phyloP scores from a whole-genome alignment of 345 rosid genomes.

The Kernera saxatilis region DNA sequence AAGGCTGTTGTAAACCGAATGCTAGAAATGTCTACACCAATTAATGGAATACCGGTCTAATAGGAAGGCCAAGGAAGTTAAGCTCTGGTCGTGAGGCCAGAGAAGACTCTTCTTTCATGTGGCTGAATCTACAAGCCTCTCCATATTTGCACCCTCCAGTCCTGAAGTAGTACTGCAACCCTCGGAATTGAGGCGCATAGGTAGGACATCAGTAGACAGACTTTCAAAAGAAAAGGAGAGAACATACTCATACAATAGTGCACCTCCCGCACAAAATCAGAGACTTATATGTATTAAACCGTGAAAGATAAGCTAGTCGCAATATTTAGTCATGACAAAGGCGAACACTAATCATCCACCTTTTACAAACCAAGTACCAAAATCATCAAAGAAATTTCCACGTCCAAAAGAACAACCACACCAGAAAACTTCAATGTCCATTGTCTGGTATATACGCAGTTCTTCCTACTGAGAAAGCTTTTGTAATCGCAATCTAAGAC shows the following conservation, averaged over 20 bases:
- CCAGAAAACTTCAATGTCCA: not conserved
- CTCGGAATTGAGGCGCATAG: not conserved
- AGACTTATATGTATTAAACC: not conserved
- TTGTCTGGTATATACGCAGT: not conserved
- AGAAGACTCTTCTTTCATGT: constrained; percentile 43
- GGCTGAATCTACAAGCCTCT: constrained; percentile 80
- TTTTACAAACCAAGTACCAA: not conserved
- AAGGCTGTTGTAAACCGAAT: constrained; percentile 5
- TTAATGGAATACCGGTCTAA: constrained; percentile 54
- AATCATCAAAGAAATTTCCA: not conserved
- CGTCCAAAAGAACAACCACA: not conserved
- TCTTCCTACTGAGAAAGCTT: not conserved
- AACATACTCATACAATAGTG: not conserved
- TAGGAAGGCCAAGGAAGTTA: constrained; percentile 91
- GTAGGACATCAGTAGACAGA: constrained; percentile 8
- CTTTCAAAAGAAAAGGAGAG: not conserved
- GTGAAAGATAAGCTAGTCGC: not conserved
- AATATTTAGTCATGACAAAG: not conserved
- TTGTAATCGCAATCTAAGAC: not conserved
- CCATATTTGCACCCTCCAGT: constrained; percentile 98
- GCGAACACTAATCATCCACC: not conserved
- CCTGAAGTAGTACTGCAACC: constrained; percentile 82
- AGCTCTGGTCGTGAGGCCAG: constrained; percentile 46
- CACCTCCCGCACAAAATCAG: not conserved
- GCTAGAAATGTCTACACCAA: not conserved